phyloP scores from a whole-genome alignment of 2,329 filamentous ascomycete genomes.

The Microdochium bolleyi region DNA sequence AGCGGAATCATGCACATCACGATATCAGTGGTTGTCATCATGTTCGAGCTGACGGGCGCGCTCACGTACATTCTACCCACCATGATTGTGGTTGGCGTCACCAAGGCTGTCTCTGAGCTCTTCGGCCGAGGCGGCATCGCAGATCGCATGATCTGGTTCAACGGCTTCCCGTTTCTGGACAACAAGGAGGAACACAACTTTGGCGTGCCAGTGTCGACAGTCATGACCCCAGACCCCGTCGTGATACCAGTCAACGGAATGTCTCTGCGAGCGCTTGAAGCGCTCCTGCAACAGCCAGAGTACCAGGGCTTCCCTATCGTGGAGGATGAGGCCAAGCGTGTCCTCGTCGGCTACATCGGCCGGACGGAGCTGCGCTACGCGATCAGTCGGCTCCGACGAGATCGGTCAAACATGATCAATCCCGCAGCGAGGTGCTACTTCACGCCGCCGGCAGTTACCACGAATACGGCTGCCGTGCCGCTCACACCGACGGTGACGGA shows the following conservation, averaged over 20 bases:
- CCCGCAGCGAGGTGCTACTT: constrained; percentile 70
- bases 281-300: constrained; percentile 65
- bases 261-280: constrained; percentile 68
- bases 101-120: constrained; percentile 83
- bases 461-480: constrained; percentile 18
- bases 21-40: constrained; percentile 94
- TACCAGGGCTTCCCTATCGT: constrained; percentile 94
- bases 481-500: constrained; percentile 40
- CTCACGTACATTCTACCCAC: constrained; percentile 94
- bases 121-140: constrained; percentile 96
- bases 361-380: constrained; percentile 88
- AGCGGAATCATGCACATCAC: constrained; percentile 98
- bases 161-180: constrained; percentile 92
- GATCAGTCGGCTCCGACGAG: constrained; percentile 68
- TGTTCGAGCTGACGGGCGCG: constrained; percentile 98
- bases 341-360: constrained; percentile 84
- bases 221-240: constrained; percentile 74
- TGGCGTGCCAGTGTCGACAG: constrained; percentile 83
- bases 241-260: constrained; percentile 68
- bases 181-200: constrained; percentile 97
- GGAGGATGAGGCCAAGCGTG: constrained; percentile 61
- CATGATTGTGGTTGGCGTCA: constrained; percentile 97
- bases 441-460: constrained; percentile 32
- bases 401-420: constrained; percentile 49
- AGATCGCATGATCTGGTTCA: constrained; percentile 98